Evolutionary conservation across 352 stramenopile species (phyloP).

Genomic region (Pythium dissotocum): DNA sequence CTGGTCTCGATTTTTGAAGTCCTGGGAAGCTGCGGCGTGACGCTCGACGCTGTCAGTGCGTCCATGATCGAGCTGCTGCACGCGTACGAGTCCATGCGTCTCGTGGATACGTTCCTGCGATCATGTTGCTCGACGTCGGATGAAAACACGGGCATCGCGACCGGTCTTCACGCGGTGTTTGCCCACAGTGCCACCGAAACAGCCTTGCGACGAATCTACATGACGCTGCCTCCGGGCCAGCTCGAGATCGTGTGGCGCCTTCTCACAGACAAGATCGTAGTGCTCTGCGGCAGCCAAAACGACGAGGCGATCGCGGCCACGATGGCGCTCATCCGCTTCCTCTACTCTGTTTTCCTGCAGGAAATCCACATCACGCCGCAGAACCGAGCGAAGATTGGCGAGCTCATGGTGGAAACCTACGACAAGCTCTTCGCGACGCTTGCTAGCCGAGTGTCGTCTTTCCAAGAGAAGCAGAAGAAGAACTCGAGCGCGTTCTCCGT

Average conservation of each 20-base stretch:
- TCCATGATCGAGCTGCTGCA: conserved; percentile 60
- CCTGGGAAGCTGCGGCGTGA: conserved; percentile 33
- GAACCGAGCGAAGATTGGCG: conserved; percentile 61
- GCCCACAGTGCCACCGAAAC: conserved; percentile 41
- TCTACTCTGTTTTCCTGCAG: conserved; percentile 77
- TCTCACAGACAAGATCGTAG: conserved; percentile 53
- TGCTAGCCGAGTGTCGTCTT: not conserved
- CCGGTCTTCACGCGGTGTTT: conserved; percentile 59
- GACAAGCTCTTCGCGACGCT: conserved; percentile 44
- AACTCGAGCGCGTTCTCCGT: conserved; percentile 29
- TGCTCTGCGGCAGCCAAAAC: conserved; percentile 20
- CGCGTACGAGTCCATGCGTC: conserved; percentile 85
- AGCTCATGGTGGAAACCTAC: conserved; percentile 51
- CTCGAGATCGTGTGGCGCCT: conserved; percentile 75
- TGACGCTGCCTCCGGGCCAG: conserved; percentile 74
- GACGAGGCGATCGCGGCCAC: conserved; percentile 15
- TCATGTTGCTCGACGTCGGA: conserved; percentile 36
- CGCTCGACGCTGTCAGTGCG: conserved; percentile 28
- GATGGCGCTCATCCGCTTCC: conserved; percentile 60
- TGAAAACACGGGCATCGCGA: conserved; percentile 13
- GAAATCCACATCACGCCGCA: conserved; percentile 82
- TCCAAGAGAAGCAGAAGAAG: conserved; percentile 19
- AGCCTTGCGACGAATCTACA: conserved; percentile 65
- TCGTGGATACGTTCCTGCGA: conserved; percentile 64
- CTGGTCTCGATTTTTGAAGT: conserved; percentile 63